These are phyloP conservation scores for Phytophthora pseudosyringae DNA, from an alignment of 352 stramenopile genomes.

Conservation along the genomic window DNA sequence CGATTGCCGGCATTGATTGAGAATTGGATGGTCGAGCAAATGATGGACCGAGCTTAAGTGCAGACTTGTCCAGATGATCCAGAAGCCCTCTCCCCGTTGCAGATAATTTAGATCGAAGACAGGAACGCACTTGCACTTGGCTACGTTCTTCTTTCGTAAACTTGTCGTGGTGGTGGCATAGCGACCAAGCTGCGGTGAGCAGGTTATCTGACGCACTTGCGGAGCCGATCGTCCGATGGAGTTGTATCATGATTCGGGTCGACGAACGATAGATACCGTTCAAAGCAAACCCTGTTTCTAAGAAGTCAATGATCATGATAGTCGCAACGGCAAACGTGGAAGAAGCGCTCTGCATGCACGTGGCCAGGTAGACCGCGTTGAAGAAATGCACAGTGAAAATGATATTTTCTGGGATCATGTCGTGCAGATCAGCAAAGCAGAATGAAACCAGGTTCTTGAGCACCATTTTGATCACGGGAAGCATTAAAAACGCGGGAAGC, in stretches of 20 bases:
- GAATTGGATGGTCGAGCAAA: slow-evolving; percentile 12
- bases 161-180: slow-evolving; percentile 19
- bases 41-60: background rate
- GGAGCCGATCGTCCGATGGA: slow-evolving; percentile 1
- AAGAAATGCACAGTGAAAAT: slow-evolving; percentile 42
- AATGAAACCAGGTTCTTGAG: slow-evolving; percentile 33
- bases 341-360: slow-evolving; percentile 28
- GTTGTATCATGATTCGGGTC: slow-evolving; percentile 14
- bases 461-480: slow-evolving; percentile 31
- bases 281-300: slow-evolving; percentile 3
- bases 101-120: slow-evolving; percentile 15
- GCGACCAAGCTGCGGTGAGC: background rate
- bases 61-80: slow-evolving; percentile 8
- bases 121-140: slow-evolving; percentile 20
- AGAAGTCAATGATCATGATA: slow-evolving; percentile 19
- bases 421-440: slow-evolving; percentile 13
- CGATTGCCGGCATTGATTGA: slow-evolving; percentile 25
- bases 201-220: background rate
- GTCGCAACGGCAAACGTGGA: slow-evolving; percentile 5
- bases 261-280: slow-evolving; percentile 10
- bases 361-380: slow-evolving; percentile 36
- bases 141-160: slow-evolving; percentile 22
- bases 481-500: slow-evolving; percentile 24
- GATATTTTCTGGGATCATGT: slow-evolving; percentile 31
- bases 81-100: background rate